These are phyloP conservation scores for Fusarium falciforme DNA, from an alignment of 2,329 filamentous ascomycete genomes.

Conservation along the genomic window DNA sequence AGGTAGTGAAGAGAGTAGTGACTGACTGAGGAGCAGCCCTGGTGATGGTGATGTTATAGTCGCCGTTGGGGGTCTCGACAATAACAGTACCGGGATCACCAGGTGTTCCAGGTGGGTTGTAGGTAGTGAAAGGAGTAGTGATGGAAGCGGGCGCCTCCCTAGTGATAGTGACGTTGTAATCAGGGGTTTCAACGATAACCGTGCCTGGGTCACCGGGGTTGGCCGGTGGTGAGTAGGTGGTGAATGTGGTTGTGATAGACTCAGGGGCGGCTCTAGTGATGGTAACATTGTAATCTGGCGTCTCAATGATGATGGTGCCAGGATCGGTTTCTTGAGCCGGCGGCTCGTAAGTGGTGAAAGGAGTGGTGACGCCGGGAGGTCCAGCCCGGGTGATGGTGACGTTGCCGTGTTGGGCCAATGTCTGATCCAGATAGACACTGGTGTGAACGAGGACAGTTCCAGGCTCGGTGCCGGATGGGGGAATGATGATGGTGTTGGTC, in stretches of 20 bases:
- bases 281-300: conserved; percentile 29
- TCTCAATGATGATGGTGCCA: conserved; percentile 27
- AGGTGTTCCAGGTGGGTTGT: conserved; percentile 13
- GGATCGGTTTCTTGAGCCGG: conserved; percentile 22
- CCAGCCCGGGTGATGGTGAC: conserved; percentile 25
- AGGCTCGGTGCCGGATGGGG: conserved; percentile 32
- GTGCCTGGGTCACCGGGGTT: conserved; percentile 26
- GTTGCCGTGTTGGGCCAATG: conserved; percentile 24
- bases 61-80: conserved; percentile 21
- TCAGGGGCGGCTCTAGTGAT: conserved; percentile 22
- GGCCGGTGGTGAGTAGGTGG: conserved; percentile 29
- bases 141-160: conserved; percentile 14
- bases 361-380: conserved; percentile 20
- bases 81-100: conserved; percentile 27
- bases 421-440: conserved; percentile 33
- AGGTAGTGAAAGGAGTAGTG: conserved; percentile 18
- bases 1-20: conserved; percentile 13
- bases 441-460: conserved; percentile 30
- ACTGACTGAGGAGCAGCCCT: conserved; percentile 9
- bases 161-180: conserved; percentile 31
- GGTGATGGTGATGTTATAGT: conserved; percentile 22
- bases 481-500: conserved; percentile 33
- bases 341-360: conserved; percentile 23
- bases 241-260: conserved; percentile 23
- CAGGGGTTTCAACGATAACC: conserved; percentile 27